A percentile compares a stretch with the other conserved stretches of the same genome.
Evolutionary conservation across 2,329 filamentous ascomycete species (phyloP).

Genomic region (Raffaelea albimanens): DNA sequence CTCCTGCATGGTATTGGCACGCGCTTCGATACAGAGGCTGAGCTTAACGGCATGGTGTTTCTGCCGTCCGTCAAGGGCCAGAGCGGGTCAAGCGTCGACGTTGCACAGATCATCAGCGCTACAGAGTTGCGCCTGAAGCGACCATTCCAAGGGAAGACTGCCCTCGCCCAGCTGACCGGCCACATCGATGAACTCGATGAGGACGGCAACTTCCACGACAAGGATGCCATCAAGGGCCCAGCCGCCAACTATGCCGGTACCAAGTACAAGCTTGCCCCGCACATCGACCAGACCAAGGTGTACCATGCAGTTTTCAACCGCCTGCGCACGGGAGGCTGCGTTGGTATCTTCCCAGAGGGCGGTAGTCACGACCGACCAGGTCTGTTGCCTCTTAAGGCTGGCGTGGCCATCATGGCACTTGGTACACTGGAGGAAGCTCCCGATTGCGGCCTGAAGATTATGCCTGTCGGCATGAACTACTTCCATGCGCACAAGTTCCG

Average conservation of each 20-base stretch:
- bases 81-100: constrained; percentile 71
- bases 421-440: constrained; percentile 79
- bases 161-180: constrained; percentile 74
- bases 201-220: constrained; percentile 52
- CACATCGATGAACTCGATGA: constrained; percentile 55
- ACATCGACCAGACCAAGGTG: constrained; percentile 88
- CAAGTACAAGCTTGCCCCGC: constrained; percentile 79
- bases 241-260: constrained; percentile 62
- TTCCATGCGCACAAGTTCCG: constrained; percentile 99
- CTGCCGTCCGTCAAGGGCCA: constrained; percentile 73
- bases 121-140: constrained; percentile 83
- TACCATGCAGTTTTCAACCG: constrained; percentile 89
- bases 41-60: constrained; percentile 75
- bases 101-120: constrained; percentile 68
- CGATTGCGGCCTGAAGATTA: constrained; percentile 82
- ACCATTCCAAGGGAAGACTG: constrained; percentile 67
- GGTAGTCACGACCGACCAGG: constrained; percentile 93
- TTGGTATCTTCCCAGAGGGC: constrained; percentile 95
- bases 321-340: constrained; percentile 72
- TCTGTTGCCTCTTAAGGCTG: constrained; percentile 85
- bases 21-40: constrained; percentile 68
- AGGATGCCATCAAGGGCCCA: constrained; percentile 36
- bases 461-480: constrained; percentile 98
- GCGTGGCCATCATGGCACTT: constrained; percentile 95
- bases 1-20: constrained; percentile 71